phyloP scores from a whole-genome alignment of 2,329 filamentous ascomycete species.

The Hymenoscyphus linearis region DNA sequence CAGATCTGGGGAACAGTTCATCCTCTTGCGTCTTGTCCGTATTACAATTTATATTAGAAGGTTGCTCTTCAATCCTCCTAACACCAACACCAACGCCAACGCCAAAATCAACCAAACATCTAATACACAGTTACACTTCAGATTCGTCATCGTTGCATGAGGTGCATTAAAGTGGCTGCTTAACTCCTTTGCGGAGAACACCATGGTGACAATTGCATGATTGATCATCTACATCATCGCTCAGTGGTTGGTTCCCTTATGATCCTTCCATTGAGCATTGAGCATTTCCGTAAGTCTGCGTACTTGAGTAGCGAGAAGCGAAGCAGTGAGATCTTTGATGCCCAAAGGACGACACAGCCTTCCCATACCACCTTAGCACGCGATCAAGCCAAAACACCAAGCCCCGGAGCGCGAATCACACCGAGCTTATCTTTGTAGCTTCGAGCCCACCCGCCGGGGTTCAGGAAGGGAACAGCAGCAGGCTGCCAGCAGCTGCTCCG shows the following conservation, averaged over 20 bases:
- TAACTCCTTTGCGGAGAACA: background rate
- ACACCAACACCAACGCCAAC: conserved; percentile 3
- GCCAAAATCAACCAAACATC: background rate
- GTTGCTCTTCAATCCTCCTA: background rate
- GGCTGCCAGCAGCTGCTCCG: too few relatives aligned
- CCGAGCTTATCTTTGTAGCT: background rate
- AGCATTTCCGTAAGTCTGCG: too few relatives aligned
- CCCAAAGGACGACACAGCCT: background rate
- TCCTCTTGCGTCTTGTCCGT: background rate
- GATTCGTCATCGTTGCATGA: background rate
- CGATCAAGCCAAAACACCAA: background rate
- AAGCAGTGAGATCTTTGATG: conserved; percentile 1
- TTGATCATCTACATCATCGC: background rate
- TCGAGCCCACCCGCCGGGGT: background rate
- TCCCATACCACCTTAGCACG: background rate
- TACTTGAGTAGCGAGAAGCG: too few relatives aligned
- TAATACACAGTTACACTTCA: background rate
- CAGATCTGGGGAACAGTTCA: background rate
- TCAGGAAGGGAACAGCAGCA: background rate
- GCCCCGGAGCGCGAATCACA: background rate
- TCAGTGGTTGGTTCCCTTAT: background rate
- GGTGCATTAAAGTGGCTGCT: background rate
- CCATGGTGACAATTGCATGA: background rate
- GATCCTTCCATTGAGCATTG: too few relatives aligned
- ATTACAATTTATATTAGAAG: background rate